Evolutionary conservation across 2,329 filamentous ascomycete genomes (phyloP), one percentile per base, ranked within the genome.

Genomic region (Diaporthe humulicola): DNA sequence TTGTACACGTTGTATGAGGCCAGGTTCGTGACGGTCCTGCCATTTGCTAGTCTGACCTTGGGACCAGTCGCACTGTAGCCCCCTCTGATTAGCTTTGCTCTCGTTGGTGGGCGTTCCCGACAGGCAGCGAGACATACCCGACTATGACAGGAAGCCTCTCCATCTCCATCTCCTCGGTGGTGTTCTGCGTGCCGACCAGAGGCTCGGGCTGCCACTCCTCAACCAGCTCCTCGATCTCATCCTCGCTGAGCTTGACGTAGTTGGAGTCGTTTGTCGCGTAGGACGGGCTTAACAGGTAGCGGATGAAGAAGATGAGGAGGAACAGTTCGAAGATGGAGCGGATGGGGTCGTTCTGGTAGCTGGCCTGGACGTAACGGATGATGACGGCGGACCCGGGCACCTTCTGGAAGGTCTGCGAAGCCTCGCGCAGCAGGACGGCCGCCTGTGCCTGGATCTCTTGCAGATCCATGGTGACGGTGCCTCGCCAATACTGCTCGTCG

Each of bases 1-100:
- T 99, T 98, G 88, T 98, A 98, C 85, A 97, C 98, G 84, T 99
- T 99, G 86, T 95, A 97, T 2, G 95, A 97, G 50, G 95, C 96
- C 77, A 99, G 92, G 82, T 99, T 99, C 74, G 91, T 95, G 33
- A 98, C 97, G 25, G 94, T 98, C 78, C 95, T 93, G 80, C 97
- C 97, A 83, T 93, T 98, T 64, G 92, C 88, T 73, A 99, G 90
- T 84, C 97, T 98, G 67, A 93, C 93, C 83, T 97, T 98, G 61
- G 97, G 96, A 14, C 95, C 96, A 1, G 95, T 96, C 7, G 96
- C 94, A 67, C 95, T 97, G 8, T 42, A 19, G 36, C 22, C 4
- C 58, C 4, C 57, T 67, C 33, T 40, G 64, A 75, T 50, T 71
- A 48, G 42, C 33, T 56, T 28, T 54, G 33, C 25, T n/a, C 19